Base-by-base conservation (phyloP, 225 moss, liverwort and hornwort species). In the Physcomitrellopsis africana region DNA sequence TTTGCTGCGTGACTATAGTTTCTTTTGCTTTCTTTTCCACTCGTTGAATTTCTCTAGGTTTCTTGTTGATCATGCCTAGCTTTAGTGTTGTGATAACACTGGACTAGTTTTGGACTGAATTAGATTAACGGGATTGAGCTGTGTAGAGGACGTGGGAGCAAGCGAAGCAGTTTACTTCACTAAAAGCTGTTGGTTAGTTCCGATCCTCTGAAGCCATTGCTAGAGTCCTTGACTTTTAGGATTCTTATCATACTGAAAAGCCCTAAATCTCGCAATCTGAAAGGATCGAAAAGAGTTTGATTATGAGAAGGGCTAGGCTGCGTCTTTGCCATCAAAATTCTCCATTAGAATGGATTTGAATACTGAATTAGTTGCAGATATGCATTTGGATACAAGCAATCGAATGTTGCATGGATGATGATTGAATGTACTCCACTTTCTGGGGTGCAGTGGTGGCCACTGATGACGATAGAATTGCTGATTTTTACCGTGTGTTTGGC, bases 71-170 rank as follows among this genome's bases (percentile, higher is more conserved):
- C 64, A 8, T 67, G 70, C 65, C 65, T 46, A 63, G 59, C 32
- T 76, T 65, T 77, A 76, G 64, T 80, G 77, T 76, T 72, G 11
- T 37, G 49, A 64, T 9, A 7, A 8, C 17, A 29, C 13, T 37
- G 32, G 4, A 37, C 32, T 37, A 37, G 7, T 7, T 29, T 67
- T 23, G 51, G 23, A 52, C 68, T 83, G 68, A 83, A 73, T 56
- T 67, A 63, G 14, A 51, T 67, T 63, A 11, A 24, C 63, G 56
- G 73, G 79, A 59, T 67, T 76, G 76, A 65, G 73, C 63, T 74
- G 8, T 87, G 82, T 75, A 99, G 95, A 92, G 99, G 83, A 93
- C 95, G 43, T 99, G 99, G 99, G 99, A 99, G 85, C 95, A 95
- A 88, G 95, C 92, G 56, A 93, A 85, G 85, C 83, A 86, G 56